Conservation (phyloP, 176 grass and related monocot genomes). For the Oryza longistaminata region DNA sequence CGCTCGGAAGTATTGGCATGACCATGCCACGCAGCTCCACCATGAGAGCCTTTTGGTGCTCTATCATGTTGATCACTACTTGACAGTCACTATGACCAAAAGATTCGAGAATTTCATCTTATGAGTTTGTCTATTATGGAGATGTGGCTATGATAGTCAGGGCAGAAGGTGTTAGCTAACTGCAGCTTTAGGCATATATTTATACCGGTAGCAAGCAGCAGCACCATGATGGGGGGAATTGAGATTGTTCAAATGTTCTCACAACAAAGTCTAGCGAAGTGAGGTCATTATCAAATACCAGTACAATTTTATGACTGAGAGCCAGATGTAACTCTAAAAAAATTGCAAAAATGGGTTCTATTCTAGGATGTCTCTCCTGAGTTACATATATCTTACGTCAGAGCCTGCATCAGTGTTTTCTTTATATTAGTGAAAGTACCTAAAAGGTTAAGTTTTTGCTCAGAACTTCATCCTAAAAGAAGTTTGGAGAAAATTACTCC, state of each 20-base stretch:
- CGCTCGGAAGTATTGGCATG: neutral
- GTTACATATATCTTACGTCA: neutral
- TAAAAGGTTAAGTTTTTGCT: neutral
- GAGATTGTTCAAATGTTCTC: slow-evolving; percentile 10
- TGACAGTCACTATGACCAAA: neutral
- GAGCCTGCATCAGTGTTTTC: too few relatives aligned
- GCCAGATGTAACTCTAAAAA: too few relatives aligned
- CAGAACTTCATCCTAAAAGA: neutral
- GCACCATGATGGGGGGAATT: neutral
- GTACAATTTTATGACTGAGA: neutral
- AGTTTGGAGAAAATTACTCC: neutral
- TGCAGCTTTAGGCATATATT: slow-evolving; percentile 5
- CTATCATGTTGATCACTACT: neutral
- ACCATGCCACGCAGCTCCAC: neutral
- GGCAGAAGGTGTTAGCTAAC: neutral
- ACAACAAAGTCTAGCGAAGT: neutral
- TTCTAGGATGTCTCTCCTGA: neutral
- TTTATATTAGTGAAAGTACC: neutral
- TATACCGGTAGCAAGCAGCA: slow-evolving; percentile 18
- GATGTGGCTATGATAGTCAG: neutral
- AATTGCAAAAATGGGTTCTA: too few relatives aligned
- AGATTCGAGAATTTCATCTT: slow-evolving; percentile 29
- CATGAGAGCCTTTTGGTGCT: slow-evolving; percentile 13
- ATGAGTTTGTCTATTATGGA: neutral
- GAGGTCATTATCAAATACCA: neutral